These are phyloP conservation scores for Yamadazyma scolyti DNA, from an alignment of 805 yeast species.

Conservation along the genomic window DNA sequence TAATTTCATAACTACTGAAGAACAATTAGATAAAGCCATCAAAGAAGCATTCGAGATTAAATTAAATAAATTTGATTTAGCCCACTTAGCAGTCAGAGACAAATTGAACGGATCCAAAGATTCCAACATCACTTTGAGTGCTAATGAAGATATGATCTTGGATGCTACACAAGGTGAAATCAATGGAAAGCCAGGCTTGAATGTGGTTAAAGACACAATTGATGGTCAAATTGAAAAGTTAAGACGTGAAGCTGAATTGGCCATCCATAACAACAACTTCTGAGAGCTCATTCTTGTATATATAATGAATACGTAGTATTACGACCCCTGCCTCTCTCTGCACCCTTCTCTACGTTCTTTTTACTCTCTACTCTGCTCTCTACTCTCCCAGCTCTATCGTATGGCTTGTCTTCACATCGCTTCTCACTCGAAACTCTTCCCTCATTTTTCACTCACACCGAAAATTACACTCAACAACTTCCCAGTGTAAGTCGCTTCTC, in stretches of 20 bases:
- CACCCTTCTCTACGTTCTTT: no score
- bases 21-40: slow-evolving; percentile 55
- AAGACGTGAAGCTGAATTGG: slow-evolving; percentile 34
- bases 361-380: no score
- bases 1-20: slow-evolving; percentile 70
- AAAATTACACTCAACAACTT: no score
- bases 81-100: slow-evolving; percentile 30
- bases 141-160: slow-evolving; percentile 29
- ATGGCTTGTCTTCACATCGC: no score
- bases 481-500: no score
- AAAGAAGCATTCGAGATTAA: slow-evolving; percentile 51
- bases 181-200: slow-evolving; percentile 40
- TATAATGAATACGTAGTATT: slow-evolving; percentile 2
- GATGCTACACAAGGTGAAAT: slow-evolving; percentile 39
- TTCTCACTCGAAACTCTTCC: no score
- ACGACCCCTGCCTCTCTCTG: no score
- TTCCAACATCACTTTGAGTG: slow-evolving; percentile 23
- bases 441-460: no score
- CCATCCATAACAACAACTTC: slow-evolving; percentile 15
- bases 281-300: slow-evolving; percentile 2
- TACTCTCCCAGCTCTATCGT: no score
- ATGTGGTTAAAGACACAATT: slow-evolving; percentile 33
- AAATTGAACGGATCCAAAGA: slow-evolving; percentile 30
- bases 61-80: slow-evolving; percentile 29
- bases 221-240: slow-evolving; percentile 35